Evolutionary conservation across 768 basidiomycete genomes (phyloP).

Genomic region (Neoboletus subvelutipes): DNA sequence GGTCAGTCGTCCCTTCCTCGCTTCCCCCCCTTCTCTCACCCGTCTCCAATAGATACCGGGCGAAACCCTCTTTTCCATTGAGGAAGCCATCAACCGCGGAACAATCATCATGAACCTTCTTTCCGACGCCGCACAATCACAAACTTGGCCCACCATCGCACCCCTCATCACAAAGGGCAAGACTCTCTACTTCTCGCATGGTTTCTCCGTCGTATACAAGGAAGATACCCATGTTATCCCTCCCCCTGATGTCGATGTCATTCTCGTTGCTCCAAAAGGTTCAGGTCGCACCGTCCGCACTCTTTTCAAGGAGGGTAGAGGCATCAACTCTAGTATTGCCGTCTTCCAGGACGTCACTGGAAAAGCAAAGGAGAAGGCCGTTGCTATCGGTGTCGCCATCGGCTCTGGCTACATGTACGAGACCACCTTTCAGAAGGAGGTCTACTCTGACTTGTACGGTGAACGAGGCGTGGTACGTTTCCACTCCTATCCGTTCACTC

Average conservation of each 20-base stretch:
- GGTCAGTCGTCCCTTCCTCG: slow-evolving; percentile 47
- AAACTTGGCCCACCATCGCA: slow-evolving; percentile 86
- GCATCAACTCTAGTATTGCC: slow-evolving; percentile 93
- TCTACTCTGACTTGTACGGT: slow-evolving; percentile 98
- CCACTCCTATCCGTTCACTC: not conserved
- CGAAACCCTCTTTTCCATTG: slow-evolving; percentile 96
- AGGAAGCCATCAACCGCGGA: slow-evolving; percentile 93
- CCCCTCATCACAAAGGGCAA: slow-evolving; percentile 99
- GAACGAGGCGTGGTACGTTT: slow-evolving; percentile 96
- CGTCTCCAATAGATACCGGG: slow-evolving; percentile 69
- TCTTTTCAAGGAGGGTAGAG: slow-evolving; percentile 99
- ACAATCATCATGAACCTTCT: slow-evolving; percentile 99
- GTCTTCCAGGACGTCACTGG: slow-evolving; percentile 98
- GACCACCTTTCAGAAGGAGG: slow-evolving; percentile 99
- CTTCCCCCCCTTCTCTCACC: not conserved
- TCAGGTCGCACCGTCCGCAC: slow-evolving; percentile 99
- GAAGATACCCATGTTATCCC: slow-evolving; percentile 93
- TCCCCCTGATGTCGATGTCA: slow-evolving; percentile 94
- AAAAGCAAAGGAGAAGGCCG: slow-evolving; percentile 95
- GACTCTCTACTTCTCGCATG: slow-evolving; percentile 99
- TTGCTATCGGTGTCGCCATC: slow-evolving; percentile 89
- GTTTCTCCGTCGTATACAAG: slow-evolving; percentile 99
- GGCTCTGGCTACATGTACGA: slow-evolving; percentile 99
- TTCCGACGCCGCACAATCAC: slow-evolving; percentile 98
- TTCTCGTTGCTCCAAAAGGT: slow-evolving; percentile 98